A percentile compares a stretch with the other conserved stretches of the same genome.
phyloP scores from a whole-genome alignment of 441 rosid genomes.

The Adansonia madagascariensis region DNA sequence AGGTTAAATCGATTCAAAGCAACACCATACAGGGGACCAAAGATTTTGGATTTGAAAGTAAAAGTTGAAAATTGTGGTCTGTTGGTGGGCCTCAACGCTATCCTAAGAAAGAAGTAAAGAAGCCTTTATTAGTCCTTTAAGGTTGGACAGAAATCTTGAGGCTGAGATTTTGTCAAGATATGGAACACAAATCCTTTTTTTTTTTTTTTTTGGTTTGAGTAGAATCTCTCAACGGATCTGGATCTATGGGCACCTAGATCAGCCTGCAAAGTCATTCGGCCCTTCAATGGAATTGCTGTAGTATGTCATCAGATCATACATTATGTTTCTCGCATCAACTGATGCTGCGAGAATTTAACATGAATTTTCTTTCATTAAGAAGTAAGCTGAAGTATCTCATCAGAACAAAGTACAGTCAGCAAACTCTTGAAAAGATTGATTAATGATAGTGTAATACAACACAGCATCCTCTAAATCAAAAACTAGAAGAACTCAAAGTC shows the following conservation, averaged over 20 bases:
- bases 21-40: not conserved
- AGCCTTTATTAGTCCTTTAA: not conserved
- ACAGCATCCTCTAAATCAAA: constrained; percentile 27
- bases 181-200: not conserved
- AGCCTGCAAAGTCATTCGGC: too few species aligned
- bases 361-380: constrained; percentile 23
- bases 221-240: too few species aligned
- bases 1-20: not conserved
- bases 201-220: too few species aligned
- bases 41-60: not conserved
- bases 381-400: constrained; percentile 27
- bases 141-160: not conserved
- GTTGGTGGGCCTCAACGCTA: not conserved
- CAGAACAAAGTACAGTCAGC: constrained; percentile 27
- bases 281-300: too few species aligned
- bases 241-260: too few species aligned
- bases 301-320: too few species aligned
- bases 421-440: constrained; percentile 34
- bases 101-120: not conserved
- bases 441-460: constrained; percentile 31
- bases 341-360: not conserved
- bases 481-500: constrained; percentile 92
- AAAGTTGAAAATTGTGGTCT: not conserved
- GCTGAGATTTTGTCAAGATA: not conserved
- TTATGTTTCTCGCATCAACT: constrained; percentile 1